A percentile compares a stretch with the other conserved stretches of the same genome.
Conservation (phyloP, 495 filamentous ascomycete species). For the Penicillium salamii region DNA sequence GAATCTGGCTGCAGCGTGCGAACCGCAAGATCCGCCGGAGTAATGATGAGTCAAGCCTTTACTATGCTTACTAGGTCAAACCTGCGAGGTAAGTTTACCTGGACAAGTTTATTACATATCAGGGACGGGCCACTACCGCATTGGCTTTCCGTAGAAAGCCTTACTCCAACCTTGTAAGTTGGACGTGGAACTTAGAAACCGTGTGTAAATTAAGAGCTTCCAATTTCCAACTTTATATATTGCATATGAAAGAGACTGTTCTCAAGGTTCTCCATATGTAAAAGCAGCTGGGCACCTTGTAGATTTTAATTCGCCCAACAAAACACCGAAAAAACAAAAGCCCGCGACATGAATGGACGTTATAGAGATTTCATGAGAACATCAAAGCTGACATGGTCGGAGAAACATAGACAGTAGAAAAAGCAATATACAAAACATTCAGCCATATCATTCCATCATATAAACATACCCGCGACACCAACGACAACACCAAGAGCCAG, state of each 20-base stretch:
- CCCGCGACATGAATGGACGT: too few species aligned
- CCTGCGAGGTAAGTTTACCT: slow-evolving; percentile 2
- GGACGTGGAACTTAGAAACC: too few species aligned
- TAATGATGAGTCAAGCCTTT: slow-evolving; percentile 23
- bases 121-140: too few species aligned
- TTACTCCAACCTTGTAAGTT: too few species aligned
- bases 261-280: too few species aligned
- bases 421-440: slow-evolving; percentile 7
- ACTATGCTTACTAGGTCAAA: slow-evolving; percentile 29
- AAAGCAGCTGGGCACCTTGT: too few species aligned
- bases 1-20: slow-evolving; percentile 40
- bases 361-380: neutral
- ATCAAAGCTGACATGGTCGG: neutral
- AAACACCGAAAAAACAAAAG: too few species aligned
- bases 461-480: slow-evolving; percentile 44
- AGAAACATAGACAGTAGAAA: slow-evolving; percentile 2
- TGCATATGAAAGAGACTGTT: too few species aligned
- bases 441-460: slow-evolving; percentile 24
- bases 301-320: too few species aligned
- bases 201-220: too few species aligned
- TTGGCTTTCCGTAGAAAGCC: too few species aligned
- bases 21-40: slow-evolving; percentile 50
- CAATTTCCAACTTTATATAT: too few species aligned
- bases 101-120: slow-evolving; percentile 5
- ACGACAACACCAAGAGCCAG: slow-evolving; percentile 40